Evolutionary conservation across 164 flowering plant genomes (phyloP).

Genomic region (Dillenia suffruticosa): DNA sequence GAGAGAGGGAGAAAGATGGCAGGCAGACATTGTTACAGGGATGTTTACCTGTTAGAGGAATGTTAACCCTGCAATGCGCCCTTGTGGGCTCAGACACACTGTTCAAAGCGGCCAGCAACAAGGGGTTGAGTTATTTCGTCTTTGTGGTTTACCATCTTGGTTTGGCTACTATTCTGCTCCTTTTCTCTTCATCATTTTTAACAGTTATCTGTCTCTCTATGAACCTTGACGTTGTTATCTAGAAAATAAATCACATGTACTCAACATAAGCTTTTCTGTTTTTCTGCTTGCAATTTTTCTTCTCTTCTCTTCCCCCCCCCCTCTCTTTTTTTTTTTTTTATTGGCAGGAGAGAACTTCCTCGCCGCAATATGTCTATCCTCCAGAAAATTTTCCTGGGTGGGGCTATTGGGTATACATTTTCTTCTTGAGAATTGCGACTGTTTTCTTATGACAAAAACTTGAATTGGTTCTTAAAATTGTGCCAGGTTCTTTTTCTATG

Average conservation of each 20-base stretch:
- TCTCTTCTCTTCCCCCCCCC: slow-evolving; percentile 11
- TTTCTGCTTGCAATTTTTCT: slow-evolving; percentile 41
- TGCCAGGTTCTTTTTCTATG: too few relatives aligned
- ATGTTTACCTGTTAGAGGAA: slow-evolving; percentile 25
- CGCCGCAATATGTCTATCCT: slow-evolving; percentile 9
- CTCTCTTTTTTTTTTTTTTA: too few relatives aligned
- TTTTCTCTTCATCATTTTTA: neutral
- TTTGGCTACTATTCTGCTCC: too few relatives aligned
- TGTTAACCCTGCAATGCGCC: slow-evolving; percentile 24
- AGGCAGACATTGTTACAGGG: neutral
- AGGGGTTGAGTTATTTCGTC: slow-evolving; percentile 26
- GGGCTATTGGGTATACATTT: slow-evolving; percentile 18
- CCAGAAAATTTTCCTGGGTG: slow-evolving; percentile 18
- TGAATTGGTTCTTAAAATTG: too few relatives aligned
- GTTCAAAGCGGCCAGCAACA: slow-evolving; percentile 30
- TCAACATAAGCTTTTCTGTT: neutral
- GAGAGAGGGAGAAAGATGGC: slow-evolving; percentile 9
- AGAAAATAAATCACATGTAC: too few relatives aligned
- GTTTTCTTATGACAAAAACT: too few relatives aligned
- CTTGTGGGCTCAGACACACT: slow-evolving; percentile 23
- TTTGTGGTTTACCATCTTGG: too few relatives aligned
- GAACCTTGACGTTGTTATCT: neutral
- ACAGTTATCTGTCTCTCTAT: neutral
- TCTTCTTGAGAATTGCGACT: neutral
- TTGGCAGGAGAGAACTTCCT: neutral